phyloP scores from a whole-genome alignment of 1,284 basidiomycete species.

The Mycena sp. region DNA sequence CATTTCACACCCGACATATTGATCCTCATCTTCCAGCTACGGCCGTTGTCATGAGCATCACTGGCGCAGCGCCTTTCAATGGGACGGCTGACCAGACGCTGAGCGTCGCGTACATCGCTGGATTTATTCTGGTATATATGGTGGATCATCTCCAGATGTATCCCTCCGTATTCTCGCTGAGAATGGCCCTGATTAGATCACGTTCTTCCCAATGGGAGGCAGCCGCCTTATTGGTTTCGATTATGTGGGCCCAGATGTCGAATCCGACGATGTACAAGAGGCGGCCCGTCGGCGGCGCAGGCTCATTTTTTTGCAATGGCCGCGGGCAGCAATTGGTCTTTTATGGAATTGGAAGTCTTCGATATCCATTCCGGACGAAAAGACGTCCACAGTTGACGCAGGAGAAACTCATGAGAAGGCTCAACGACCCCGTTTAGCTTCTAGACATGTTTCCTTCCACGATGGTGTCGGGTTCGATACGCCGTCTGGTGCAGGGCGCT shows the following conservation, averaged over 20 bases:
- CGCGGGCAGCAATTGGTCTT: neutral
- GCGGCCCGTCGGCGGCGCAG: slow-evolving; percentile 43
- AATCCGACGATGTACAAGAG: slow-evolving; percentile 61
- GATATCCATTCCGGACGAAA: slow-evolving; percentile 9
- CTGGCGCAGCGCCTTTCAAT: slow-evolving; percentile 61
- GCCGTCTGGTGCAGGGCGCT: neutral
- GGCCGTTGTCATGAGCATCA: slow-evolving; percentile 67
- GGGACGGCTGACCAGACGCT: slow-evolving; percentile 60
- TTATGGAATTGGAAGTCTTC: neutral
- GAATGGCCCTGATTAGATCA: slow-evolving; percentile 55
- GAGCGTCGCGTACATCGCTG: slow-evolving; percentile 71
- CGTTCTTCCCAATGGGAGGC: slow-evolving; percentile 70
- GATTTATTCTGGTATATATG: slow-evolving; percentile 54
- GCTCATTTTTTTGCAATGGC: slow-evolving; percentile 33
- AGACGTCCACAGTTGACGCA: slow-evolving; percentile 33
- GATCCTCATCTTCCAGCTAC: slow-evolving; percentile 59
- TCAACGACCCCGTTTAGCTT: neutral
- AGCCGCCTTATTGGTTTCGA: slow-evolving; percentile 63
- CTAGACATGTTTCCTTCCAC: slow-evolving; percentile 17
- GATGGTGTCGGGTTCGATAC: too few relatives aligned
- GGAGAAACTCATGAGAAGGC: slow-evolving; percentile 1
- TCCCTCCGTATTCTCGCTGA: neutral
- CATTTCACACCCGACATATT: slow-evolving; percentile 1
- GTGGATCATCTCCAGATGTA: slow-evolving; percentile 38
- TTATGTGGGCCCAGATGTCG: slow-evolving; percentile 69